Percentiles rank a stretch among this genome's conserved stretches.
These are phyloP conservation scores for Pleurotus pulmonarius DNA, from an alignment of 768 basidiomycete species.

Conservation along the genomic window DNA sequence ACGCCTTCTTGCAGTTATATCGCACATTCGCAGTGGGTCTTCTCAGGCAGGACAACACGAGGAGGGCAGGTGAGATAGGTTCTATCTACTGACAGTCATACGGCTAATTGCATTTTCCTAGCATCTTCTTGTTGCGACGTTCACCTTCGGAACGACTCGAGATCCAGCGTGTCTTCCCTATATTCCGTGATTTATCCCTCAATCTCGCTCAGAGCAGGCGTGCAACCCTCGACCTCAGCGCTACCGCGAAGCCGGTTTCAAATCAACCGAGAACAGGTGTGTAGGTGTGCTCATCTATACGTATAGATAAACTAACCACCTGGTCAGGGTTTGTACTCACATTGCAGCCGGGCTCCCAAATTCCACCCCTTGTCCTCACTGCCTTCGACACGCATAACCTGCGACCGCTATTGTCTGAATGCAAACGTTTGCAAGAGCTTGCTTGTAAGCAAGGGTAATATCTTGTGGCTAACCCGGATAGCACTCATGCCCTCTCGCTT, in stretches of 20 bases:
- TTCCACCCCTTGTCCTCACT: conserved; percentile 36
- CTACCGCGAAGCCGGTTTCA: conserved; percentile 18
- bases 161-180: conserved; percentile 51
- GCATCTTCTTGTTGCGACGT: conserved; percentile 47
- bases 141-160: conserved; percentile 32
- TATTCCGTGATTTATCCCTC: conserved; percentile 51
- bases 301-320: not conserved
- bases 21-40: conserved; percentile 32
- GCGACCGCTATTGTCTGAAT: conserved; percentile 46
- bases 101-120: conserved; percentile 17
- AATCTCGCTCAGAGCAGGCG: conserved; percentile 52
- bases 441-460: conserved; percentile 32
- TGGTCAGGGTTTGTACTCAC: conserved; percentile 50
- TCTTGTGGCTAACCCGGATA: no score
- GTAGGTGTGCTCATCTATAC: not conserved
- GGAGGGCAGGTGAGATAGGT: conserved; percentile 45
- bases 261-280: conserved; percentile 40
- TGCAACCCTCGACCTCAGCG: conserved; percentile 29
- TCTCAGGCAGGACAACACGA: conserved; percentile 34
- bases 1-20: conserved; percentile 46
- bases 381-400: conserved; percentile 47
- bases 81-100: conserved; percentile 10
- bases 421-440: conserved; percentile 50
- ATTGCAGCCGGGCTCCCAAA: conserved; percentile 39
- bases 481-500: no score